Conservation (phyloP, 2,329 filamentous ascomycete genomes). For the Podosphaera aphanis region DNA sequence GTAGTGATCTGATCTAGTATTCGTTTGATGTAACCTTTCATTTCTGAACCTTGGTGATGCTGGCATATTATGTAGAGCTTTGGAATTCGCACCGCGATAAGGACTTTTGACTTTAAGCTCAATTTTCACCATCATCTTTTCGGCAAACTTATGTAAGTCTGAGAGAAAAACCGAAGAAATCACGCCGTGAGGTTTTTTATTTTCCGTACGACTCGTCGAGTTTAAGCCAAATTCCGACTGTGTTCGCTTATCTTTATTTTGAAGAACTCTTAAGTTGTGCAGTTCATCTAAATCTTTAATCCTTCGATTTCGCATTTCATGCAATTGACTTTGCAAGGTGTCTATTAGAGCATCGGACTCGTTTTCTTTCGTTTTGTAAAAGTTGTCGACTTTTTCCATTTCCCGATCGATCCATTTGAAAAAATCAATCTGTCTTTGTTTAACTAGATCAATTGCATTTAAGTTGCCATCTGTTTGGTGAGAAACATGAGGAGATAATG, state of each 20-base stretch:
- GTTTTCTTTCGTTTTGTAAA: slow-evolving; percentile 72
- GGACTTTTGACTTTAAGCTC: slow-evolving; percentile 25
- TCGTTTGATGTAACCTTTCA: too few relatives aligned
- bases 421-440: slow-evolving; percentile 60
- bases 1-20: too few relatives aligned
- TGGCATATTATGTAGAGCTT: slow-evolving; percentile 29
- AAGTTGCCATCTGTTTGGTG: slow-evolving; percentile 24
- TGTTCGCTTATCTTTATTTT: slow-evolving; percentile 7
- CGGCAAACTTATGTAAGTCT: slow-evolving; percentile 28
- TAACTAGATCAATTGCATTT: slow-evolving; percentile 38
- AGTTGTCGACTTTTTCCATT: slow-evolving; percentile 73
- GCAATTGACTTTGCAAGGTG: slow-evolving; percentile 59
- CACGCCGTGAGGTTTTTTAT: slow-evolving; percentile 4
- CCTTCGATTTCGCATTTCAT: slow-evolving; percentile 74
- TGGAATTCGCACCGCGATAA: slow-evolving; percentile 33
- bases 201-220: slow-evolving; percentile 5
- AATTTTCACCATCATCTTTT: slow-evolving; percentile 12
- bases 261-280: slow-evolving; percentile 8
- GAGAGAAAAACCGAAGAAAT: slow-evolving; percentile 1
- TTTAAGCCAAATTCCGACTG: slow-evolving; percentile 4
- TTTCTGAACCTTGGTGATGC: too few relatives aligned
- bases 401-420: slow-evolving; percentile 65
- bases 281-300: slow-evolving; percentile 36
- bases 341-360: slow-evolving; percentile 53
- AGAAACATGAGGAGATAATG: slow-evolving; percentile 19